Conservation (phyloP, 2,329 filamentous ascomycete species). For the Paracoccidioides brasiliensis region DNA sequence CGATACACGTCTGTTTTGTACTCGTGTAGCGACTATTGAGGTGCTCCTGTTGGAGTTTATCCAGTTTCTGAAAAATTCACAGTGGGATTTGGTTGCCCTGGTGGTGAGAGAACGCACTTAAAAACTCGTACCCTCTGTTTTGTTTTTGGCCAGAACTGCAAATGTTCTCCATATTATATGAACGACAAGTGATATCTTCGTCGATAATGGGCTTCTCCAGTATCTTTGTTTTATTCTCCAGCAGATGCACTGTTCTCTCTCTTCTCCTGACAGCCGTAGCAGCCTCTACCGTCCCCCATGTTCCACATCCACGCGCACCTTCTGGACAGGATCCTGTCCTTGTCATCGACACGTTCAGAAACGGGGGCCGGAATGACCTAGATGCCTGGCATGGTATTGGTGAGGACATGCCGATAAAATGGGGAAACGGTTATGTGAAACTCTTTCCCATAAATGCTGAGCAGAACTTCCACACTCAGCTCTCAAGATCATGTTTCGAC, state of each 20-base stretch:
- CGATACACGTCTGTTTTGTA: not conserved
- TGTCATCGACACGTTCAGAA: conserved; percentile 50
- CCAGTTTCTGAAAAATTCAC: not conserved
- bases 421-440: conserved; percentile 40
- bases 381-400: conserved; percentile 55
- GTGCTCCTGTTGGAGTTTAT: not conserved
- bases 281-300: not conserved
- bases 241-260: not conserved
- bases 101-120: too few species aligned
- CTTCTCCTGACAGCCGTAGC: not conserved
- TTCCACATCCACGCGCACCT: not conserved
- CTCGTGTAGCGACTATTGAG: not conserved
- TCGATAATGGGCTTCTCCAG: not conserved
- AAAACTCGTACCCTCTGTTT: too few species aligned
- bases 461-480: conserved; percentile 48
- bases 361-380: conserved; percentile 42
- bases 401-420: conserved; percentile 43
- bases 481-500: conserved; percentile 44
- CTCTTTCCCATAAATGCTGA: conserved; percentile 48
- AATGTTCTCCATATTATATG: too few species aligned
- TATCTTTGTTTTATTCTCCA: not conserved
- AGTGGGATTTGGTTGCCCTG: too few species aligned
- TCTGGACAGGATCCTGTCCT: conserved; percentile 9
- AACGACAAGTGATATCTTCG: not conserved
- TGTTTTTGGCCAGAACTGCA: not conserved